Percentiles rank a stretch among this genome's conserved stretches.
phyloP scores from a whole-genome alignment of 164 flowering plant genomes.

The Sextonia rubra region DNA sequence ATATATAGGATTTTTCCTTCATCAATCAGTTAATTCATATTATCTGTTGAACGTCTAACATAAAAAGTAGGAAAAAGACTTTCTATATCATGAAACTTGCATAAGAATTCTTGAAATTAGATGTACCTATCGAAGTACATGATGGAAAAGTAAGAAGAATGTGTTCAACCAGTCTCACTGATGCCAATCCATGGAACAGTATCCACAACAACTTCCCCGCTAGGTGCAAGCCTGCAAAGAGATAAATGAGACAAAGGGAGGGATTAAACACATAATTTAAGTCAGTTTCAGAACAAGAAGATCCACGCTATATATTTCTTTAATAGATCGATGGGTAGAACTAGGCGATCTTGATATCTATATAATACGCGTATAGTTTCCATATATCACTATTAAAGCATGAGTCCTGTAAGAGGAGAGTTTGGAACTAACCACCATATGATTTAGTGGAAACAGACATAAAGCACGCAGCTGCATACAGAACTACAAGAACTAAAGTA shows the following conservation, averaged over 20 bases:
- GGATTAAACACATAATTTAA: not conserved
- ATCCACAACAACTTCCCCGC: slow-evolving; percentile 53
- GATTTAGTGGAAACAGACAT: slow-evolving; percentile 44
- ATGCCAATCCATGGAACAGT: slow-evolving; percentile 61
- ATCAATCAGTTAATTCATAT: too few species aligned
- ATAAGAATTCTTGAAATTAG: not conserved
- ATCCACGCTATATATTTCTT: not conserved
- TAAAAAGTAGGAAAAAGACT: not conserved
- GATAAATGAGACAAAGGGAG: not conserved
- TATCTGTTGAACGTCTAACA: not conserved
- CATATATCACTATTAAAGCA: not conserved
- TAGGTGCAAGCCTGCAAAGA: slow-evolving; percentile 37
- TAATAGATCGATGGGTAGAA: not conserved
- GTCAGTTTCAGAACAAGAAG: not conserved
- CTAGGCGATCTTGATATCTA: not conserved
- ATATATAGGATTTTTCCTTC: too few species aligned
- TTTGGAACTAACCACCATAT: slow-evolving; percentile 36
- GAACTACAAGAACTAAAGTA: slow-evolving; percentile 23
- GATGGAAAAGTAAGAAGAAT: slow-evolving; percentile 66
- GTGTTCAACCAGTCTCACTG: slow-evolving; percentile 61
- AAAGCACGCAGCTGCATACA: slow-evolving; percentile 32
- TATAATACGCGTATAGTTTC: not conserved
- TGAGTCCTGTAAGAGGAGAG: not conserved
- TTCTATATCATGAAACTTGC: too few species aligned
- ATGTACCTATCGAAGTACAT: slow-evolving; percentile 88